phyloP scores from a whole-genome alignment of 2,329 filamentous ascomycete genomes.

The Exserohilum rostratum region DNA sequence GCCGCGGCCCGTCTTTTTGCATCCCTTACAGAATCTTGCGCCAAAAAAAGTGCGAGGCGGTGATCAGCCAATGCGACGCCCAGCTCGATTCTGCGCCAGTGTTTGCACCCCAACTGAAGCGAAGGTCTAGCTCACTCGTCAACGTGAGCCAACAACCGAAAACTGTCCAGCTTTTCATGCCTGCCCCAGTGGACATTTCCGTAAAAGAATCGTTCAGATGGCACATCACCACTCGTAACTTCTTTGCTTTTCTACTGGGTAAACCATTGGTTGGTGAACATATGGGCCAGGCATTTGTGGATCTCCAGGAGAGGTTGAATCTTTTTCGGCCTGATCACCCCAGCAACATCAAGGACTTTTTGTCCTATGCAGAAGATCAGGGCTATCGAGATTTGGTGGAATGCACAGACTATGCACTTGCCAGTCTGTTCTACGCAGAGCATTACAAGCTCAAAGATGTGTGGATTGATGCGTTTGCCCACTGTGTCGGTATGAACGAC shows the following conservation, averaged over 20 bases:
- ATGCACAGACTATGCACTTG: slow-evolving; percentile 71
- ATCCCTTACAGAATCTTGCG: slow-evolving; percentile 66
- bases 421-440: slow-evolving; percentile 71
- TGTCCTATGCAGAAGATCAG: slow-evolving; percentile 70
- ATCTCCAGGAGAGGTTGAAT: slow-evolving; percentile 69
- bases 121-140: slow-evolving; percentile 44
- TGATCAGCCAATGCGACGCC: slow-evolving; percentile 59
- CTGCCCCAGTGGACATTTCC: slow-evolving; percentile 62
- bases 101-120: slow-evolving; percentile 14
- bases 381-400: slow-evolving; percentile 72
- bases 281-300: slow-evolving; percentile 68
- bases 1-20: slow-evolving; percentile 70
- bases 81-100: slow-evolving; percentile 32
- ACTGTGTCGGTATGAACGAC: slow-evolving; percentile 79
- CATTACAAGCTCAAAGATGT: slow-evolving; percentile 66
- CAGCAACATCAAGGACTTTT: slow-evolving; percentile 66
- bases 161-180: slow-evolving; percentile 69
- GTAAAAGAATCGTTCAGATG: slow-evolving; percentile 64
- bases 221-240: slow-evolving; percentile 73
- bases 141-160: slow-evolving; percentile 44
- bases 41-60: slow-evolving; percentile 62
- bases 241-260: slow-evolving; percentile 73
- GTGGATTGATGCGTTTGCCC: slow-evolving; percentile 75
- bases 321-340: slow-evolving; percentile 62
- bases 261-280: slow-evolving; percentile 71